A percentile compares a stretch with the other conserved stretches of the same genome.
Evolutionary conservation across 1,284 basidiomycete genomes (phyloP).

Genomic region (Sanghuangporus sanghuang): DNA sequence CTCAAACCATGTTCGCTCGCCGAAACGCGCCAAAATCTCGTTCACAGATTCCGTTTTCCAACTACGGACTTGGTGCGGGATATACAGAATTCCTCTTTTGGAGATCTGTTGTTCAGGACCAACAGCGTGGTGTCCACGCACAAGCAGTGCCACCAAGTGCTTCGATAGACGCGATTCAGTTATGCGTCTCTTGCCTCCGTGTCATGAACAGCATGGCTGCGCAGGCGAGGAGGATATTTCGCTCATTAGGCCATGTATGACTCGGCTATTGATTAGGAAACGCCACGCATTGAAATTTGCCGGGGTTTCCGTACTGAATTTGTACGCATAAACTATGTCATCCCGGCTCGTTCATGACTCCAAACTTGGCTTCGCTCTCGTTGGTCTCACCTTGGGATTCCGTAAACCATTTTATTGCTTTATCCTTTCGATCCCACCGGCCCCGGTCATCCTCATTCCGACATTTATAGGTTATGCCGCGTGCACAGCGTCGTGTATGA

Average conservation of each 20-base stretch:
- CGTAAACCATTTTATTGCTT: neutral
- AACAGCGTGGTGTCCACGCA: conserved; percentile 1
- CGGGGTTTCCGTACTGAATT: neutral
- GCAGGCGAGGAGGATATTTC: neutral
- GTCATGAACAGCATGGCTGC: neutral
- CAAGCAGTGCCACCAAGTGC: conserved; percentile 5
- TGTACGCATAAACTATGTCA: neutral
- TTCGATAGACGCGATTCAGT: neutral
- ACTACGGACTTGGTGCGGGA: neutral
- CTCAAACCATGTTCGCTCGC: conserved; percentile 1
- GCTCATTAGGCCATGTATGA: neutral
- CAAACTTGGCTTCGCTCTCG: neutral
- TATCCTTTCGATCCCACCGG: neutral
- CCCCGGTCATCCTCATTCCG: neutral
- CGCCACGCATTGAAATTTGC: neutral
- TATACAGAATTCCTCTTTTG: neutral
- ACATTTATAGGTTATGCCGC: neutral
- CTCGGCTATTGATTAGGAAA: neutral
- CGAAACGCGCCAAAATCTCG: conserved; percentile 6
- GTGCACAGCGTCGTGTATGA: neutral
- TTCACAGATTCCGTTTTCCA: neutral
- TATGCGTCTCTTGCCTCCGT: neutral
- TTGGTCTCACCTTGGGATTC: neutral
- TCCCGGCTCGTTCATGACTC: neutral
- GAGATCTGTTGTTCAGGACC: conserved; percentile 1